phyloP scores from a whole-genome alignment of 148 eudicot species.

The Pharnaceum exiguum region DNA sequence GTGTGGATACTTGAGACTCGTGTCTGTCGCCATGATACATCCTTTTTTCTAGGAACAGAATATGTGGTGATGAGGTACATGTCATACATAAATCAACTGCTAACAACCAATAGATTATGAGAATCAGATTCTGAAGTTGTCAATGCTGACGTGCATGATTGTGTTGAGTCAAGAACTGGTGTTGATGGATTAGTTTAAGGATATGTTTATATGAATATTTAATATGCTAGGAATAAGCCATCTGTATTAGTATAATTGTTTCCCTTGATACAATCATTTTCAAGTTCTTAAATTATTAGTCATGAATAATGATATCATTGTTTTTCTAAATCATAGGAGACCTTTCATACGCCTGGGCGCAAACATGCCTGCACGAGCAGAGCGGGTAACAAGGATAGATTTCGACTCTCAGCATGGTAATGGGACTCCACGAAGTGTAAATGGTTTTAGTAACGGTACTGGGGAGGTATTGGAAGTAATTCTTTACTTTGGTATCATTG shows the following conservation, averaged over 20 bases:
- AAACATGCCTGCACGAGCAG: conserved; percentile 54
- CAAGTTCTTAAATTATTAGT: no score
- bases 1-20: conserved; percentile 2
- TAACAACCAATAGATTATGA: background rate
- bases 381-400: conserved; percentile 28
- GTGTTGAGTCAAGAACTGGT: background rate
- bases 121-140: conserved; percentile 7
- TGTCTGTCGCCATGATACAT: background rate
- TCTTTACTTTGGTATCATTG: conserved; percentile 45
- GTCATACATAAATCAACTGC: background rate
- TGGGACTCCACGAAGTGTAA: conserved; percentile 29
- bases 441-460: conserved; percentile 6
- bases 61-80: conserved; percentile 2
- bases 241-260: background rate
- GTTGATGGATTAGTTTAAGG: conserved; percentile 2
- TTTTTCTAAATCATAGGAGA: conserved; percentile 32
- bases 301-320: no score
- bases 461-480: conserved; percentile 33
- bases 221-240: background rate
- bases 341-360: conserved; percentile 44
- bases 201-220: background rate
- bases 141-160: conserved; percentile 10
- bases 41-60: background rate
- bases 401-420: conserved; percentile 17
- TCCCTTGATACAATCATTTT: no score